Conservation (phyloP, 2,329 filamentous ascomycete genomes). For the Beauveria caledonica region DNA sequence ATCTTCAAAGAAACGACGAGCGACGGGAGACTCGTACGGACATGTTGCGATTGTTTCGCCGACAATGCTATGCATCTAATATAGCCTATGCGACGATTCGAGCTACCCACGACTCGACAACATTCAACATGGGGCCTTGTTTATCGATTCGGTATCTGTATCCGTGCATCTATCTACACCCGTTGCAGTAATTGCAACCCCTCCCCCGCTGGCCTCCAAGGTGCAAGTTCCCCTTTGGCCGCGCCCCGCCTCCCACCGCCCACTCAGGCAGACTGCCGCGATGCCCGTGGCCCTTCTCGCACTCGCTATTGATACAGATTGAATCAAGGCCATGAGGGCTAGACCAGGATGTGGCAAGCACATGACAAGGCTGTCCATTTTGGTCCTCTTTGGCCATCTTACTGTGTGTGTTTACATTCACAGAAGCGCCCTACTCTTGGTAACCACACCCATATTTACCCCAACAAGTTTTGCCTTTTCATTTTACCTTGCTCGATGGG, state of each 20-base stretch:
- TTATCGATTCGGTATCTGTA: not conserved
- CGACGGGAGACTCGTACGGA: too few relatives aligned
- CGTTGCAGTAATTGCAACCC: not conserved
- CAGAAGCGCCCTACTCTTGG: not conserved
- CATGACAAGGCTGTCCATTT: not conserved
- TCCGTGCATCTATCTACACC: not conserved
- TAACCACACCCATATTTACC: not conserved
- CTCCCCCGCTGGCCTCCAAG: not conserved
- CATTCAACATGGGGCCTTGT: not conserved
- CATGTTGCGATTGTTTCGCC: too few relatives aligned
- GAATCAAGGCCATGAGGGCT: not conserved
- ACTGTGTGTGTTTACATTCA: not conserved
- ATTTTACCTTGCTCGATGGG: not conserved
- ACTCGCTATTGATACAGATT: conserved; percentile 2
- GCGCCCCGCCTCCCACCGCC: not conserved
- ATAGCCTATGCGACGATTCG: too few relatives aligned
- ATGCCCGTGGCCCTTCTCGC: conserved; percentile 8
- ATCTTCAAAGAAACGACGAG: too few relatives aligned
- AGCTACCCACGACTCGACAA: too few relatives aligned
- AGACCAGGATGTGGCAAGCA: not conserved
- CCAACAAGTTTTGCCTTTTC: not conserved
- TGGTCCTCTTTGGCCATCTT: not conserved
- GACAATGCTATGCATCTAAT: too few relatives aligned
- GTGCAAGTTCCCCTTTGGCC: not conserved
- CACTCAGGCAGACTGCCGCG: conserved; percentile 2